phyloP scores from a whole-genome alignment of 2,329 filamentous ascomycete species.

The Calonectria crousiana region DNA sequence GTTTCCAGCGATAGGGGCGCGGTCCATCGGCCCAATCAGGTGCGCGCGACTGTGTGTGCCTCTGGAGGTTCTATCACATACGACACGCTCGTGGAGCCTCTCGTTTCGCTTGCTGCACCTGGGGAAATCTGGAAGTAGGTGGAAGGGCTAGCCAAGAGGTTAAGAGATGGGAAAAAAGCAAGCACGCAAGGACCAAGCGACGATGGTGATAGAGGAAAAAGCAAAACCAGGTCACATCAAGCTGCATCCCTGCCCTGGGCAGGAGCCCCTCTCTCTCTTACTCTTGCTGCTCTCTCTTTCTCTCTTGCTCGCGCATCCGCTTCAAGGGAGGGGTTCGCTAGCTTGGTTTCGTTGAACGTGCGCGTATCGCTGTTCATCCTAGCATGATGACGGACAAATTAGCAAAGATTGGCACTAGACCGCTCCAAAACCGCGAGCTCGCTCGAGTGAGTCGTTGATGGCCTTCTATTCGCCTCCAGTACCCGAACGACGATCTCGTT shows the following conservation, averaged over 20 bases:
- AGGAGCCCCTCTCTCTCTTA: neutral
- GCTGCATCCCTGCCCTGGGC: neutral
- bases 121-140: conserved; percentile 5
- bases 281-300: no score
- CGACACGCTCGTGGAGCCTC: neutral
- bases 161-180: neutral
- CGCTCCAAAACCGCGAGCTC: neutral
- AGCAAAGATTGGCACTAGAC: neutral
- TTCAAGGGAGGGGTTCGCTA: neutral
- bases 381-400: conserved; percentile 2
- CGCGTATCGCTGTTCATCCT: conserved; percentile 5
- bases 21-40: neutral
- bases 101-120: conserved; percentile 4
- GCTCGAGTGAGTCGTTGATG: neutral
- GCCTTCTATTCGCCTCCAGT: neutral
- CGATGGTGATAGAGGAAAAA: conserved; percentile 1
- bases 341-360: neutral
- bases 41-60: neutral
- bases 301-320: neutral
- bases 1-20: neutral
- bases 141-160: neutral
- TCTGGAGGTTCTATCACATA: conserved; percentile 7
- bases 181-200: neutral
- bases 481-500: neutral
- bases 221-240: conserved; percentile 1